A percentile compares a stretch with the other conserved stretches of the same genome.
Evolutionary conservation across 129 eudicot species (phyloP).

Genomic region (Tanacetum coccineum): DNA sequence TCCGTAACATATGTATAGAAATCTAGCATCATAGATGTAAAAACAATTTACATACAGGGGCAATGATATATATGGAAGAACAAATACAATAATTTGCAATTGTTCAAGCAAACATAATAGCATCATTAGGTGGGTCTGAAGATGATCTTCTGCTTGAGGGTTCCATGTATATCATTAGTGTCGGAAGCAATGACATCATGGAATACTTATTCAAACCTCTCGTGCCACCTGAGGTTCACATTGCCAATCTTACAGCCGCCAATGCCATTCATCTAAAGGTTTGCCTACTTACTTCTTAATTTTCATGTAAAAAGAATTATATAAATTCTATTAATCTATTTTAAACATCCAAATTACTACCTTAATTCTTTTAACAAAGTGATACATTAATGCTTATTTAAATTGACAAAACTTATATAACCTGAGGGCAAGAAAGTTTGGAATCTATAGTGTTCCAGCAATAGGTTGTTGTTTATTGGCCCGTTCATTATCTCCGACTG

Average conservation of each 20-base stretch:
- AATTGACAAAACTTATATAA: slow-evolving; percentile 35
- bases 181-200: slow-evolving; percentile 54
- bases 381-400: not conserved
- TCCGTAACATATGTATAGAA: no score
- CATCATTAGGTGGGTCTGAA: slow-evolving; percentile 23
- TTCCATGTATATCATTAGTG: slow-evolving; percentile 43
- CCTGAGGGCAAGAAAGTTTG: slow-evolving; percentile 51
- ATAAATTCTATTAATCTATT: not conserved
- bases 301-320: not conserved
- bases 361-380: not conserved
- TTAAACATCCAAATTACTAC: not conserved
- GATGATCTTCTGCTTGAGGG: slow-evolving; percentile 25
- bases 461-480: slow-evolving; percentile 43
- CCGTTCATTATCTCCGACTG: slow-evolving; percentile 16
- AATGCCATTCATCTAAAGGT: slow-evolving; percentile 44
- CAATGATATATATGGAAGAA: no score
- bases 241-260: slow-evolving; percentile 28
- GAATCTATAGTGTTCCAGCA: slow-evolving; percentile 35
- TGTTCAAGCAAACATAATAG: no score
- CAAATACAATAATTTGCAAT: no score
- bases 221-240: slow-evolving; percentile 11
- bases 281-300: not conserved
- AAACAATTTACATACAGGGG: no score
- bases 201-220: slow-evolving; percentile 1
- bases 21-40: no score